A percentile compares a stretch with the other conserved stretches of the same genome.
Conservation (phyloP, 1,284 basidiomycete genomes). For the Phylloporus gajari region DNA sequence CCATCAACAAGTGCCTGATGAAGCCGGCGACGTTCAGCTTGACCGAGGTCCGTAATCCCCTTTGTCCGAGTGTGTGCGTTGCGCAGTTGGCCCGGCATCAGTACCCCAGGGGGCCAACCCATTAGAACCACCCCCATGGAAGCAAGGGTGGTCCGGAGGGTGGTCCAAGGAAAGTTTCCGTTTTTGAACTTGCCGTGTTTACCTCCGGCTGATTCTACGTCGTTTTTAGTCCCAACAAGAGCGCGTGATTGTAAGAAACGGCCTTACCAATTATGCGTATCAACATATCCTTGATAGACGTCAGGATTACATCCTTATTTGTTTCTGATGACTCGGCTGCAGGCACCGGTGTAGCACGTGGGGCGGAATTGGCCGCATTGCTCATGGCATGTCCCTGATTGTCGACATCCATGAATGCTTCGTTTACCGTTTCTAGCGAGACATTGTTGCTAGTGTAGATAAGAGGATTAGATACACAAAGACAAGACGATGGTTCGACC, state of each 20-base stretch:
- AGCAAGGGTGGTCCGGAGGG: background rate
- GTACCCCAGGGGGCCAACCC: background rate
- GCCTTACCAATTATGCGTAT: too few species aligned
- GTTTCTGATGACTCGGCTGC: too few species aligned
- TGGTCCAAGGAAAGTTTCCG: background rate
- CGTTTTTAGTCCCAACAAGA: too few species aligned
- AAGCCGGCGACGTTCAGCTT: background rate
- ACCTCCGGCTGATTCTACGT: background rate
- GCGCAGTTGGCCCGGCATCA: background rate
- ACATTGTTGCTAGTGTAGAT: background rate
- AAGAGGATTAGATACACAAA: background rate
- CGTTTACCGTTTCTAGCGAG: background rate
- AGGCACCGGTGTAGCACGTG: too few species aligned
- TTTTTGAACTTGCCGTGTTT: background rate
- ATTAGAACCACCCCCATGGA: background rate
- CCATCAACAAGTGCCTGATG: background rate
- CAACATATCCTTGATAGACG: too few species aligned
- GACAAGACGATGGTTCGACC: too few species aligned
- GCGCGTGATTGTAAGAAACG: too few species aligned
- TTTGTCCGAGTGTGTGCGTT: background rate
- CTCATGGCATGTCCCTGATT: too few species aligned
- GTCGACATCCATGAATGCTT: background rate
- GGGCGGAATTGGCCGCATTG: too few species aligned
- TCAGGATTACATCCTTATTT: too few species aligned
- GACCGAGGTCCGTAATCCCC: background rate